Conservation (phyloP, 164 flowering plant species). For the Paratinospora sagittata region DNA sequence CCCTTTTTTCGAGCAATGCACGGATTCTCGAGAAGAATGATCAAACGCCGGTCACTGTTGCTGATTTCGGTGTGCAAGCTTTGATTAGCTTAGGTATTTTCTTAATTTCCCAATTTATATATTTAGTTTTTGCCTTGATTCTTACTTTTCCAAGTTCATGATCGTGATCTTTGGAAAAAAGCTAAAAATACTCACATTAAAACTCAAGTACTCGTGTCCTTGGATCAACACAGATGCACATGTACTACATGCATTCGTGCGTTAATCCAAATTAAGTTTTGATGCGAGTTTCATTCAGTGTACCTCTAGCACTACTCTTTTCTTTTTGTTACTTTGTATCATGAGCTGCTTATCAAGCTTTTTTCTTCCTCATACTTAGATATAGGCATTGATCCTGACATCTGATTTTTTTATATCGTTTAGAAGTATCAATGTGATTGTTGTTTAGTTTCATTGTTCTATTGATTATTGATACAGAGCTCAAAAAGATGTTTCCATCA, state of each 20-base stretch:
- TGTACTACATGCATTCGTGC: too few species aligned
- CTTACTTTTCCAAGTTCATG: not conserved
- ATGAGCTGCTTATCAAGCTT: not conserved
- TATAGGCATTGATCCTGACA: not conserved
- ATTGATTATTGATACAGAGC: conserved; percentile 41
- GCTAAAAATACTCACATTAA: too few species aligned
- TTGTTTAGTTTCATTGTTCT: not conserved
- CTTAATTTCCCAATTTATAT: not conserved
- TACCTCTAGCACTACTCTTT: too few species aligned
- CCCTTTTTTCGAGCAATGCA: conserved; percentile 51
- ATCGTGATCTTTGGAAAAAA: not conserved
- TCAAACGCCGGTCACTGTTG: conserved; percentile 79
- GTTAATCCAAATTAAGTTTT: too few species aligned
- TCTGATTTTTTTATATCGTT: not conserved
- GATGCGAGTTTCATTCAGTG: too few species aligned
- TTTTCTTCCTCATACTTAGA: not conserved
- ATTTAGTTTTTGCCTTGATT: not conserved
- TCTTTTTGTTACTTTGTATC: too few species aligned
- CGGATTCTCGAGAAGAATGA: conserved; percentile 65
- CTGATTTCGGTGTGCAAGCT: conserved; percentile 95
- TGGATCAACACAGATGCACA: too few species aligned
- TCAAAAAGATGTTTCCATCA: conserved; percentile 57
- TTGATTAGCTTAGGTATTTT: conserved; percentile 72
- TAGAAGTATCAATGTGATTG: not conserved
- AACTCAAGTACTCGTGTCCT: too few species aligned